phyloP scores from a whole-genome alignment of 2,329 filamentous ascomycete genomes.

The Fusarium temperatum region DNA sequence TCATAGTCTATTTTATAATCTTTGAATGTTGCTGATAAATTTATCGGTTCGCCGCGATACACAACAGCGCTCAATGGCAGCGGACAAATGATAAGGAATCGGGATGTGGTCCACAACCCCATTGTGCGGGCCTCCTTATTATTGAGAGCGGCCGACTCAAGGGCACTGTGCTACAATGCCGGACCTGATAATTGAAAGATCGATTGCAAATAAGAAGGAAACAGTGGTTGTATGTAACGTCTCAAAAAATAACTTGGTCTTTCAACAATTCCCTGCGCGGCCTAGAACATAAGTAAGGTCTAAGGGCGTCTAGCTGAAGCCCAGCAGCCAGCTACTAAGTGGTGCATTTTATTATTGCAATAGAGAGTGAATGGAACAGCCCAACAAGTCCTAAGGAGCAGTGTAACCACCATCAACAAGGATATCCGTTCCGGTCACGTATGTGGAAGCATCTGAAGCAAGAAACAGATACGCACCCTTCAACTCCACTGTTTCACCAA shows the following conservation, averaged over 20 bases:
- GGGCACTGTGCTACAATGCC: not conserved
- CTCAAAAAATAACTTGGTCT: not conserved
- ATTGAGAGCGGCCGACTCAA: not conserved
- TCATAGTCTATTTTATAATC: fast-evolving
- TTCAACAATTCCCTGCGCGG: not conserved
- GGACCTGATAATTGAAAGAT: not conserved
- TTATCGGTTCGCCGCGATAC: no score
- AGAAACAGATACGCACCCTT: not conserved
- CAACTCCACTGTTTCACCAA: not conserved
- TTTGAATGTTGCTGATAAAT: fast-evolving
- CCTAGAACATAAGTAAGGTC: not conserved
- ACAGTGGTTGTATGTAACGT: not conserved
- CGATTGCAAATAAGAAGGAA: not conserved
- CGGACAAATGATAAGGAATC: not conserved
- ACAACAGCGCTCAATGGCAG: not conserved
- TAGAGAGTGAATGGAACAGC: fast-evolving
- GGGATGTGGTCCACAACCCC: not conserved
- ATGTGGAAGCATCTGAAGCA: not conserved
- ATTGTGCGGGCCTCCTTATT: fast-evolving
- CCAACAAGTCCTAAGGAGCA: not conserved
- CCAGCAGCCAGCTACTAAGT: no score
- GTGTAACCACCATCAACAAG: not conserved
- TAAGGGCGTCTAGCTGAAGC: not conserved
- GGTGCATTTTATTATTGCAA: no score
- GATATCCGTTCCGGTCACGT: not conserved